Percentiles rank a stretch among this genome's conserved stretches.
Evolutionary conservation across 2,329 filamentous ascomycete genomes (phyloP).

Genomic region (Aspergillus costaricaensis): DNA sequence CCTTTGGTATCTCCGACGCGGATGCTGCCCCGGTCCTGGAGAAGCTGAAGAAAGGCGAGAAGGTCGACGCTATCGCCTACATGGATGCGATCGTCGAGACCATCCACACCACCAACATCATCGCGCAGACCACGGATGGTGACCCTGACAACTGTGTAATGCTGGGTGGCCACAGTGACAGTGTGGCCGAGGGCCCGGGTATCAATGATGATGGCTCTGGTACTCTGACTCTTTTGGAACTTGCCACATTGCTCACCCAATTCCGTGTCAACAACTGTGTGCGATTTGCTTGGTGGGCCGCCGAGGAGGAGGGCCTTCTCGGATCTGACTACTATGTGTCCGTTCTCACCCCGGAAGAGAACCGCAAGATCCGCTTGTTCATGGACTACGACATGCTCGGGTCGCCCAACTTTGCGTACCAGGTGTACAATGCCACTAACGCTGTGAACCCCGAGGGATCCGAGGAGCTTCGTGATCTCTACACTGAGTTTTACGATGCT

Average conservation of each 20-base stretch:
- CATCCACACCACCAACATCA: slow-evolving; percentile 56
- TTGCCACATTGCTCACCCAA: slow-evolving; percentile 64
- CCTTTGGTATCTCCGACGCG: slow-evolving; percentile 65
- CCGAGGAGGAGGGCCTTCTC: slow-evolving; percentile 63
- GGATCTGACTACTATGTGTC: slow-evolving; percentile 60
- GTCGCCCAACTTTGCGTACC: slow-evolving; percentile 59
- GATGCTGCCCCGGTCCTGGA: slow-evolving; percentile 61
- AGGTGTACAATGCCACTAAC: slow-evolving; percentile 59
- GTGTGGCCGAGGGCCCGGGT: slow-evolving; percentile 62
- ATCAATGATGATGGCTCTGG: slow-evolving; percentile 79
- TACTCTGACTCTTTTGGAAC: slow-evolving; percentile 59
- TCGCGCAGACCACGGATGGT: slow-evolving; percentile 60
- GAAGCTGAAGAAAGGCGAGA: slow-evolving; percentile 52
- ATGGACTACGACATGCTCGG: slow-evolving; percentile 73
- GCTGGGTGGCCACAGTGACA: slow-evolving; percentile 62
- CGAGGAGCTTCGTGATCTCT: slow-evolving; percentile 67
- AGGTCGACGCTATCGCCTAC: slow-evolving; percentile 41
- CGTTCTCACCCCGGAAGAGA: slow-evolving; percentile 50
- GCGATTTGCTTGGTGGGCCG: slow-evolving; percentile 68
- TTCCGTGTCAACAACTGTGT: slow-evolving; percentile 71
- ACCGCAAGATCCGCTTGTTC: slow-evolving; percentile 64
- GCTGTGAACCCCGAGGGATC: slow-evolving; percentile 62
- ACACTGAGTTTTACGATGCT: slow-evolving; percentile 65
- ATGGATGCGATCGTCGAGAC: slow-evolving; percentile 51
- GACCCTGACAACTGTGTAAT: slow-evolving; percentile 61